These are phyloP conservation scores for Zygosaccharomyces pseudorouxii DNA, from an alignment of 805 yeast species.

Conservation along the genomic window DNA sequence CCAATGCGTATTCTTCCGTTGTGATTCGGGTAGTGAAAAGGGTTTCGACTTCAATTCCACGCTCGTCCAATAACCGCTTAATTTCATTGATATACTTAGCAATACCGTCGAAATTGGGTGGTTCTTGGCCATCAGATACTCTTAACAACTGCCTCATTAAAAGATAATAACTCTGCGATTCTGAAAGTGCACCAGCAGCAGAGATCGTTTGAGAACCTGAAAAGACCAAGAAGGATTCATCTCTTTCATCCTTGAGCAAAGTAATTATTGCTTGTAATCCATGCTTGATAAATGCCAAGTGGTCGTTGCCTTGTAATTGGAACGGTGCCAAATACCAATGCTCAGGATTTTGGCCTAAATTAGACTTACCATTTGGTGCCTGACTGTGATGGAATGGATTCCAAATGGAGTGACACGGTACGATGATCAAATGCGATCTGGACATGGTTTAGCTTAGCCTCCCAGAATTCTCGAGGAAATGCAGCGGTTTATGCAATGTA, in stretches of 20 bases:
- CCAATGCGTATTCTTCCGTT: slow-evolving; percentile 71
- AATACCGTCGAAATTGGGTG: slow-evolving; percentile 12
- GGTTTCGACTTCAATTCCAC: slow-evolving; percentile 13
- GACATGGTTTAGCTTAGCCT: background rate
- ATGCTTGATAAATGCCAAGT: slow-evolving; percentile 60
- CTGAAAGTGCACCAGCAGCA: slow-evolving; percentile 52
- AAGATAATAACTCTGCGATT: slow-evolving; percentile 52
- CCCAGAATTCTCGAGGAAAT: background rate
- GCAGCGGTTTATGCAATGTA: background rate
- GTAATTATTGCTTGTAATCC: slow-evolving; percentile 42
- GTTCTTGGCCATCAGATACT: slow-evolving; percentile 9
- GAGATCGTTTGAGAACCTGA: slow-evolving; percentile 72
- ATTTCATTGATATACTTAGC: slow-evolving; percentile 7
- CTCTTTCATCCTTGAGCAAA: slow-evolving; percentile 30
- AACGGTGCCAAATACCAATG: slow-evolving; percentile 70
- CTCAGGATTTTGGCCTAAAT: slow-evolving; percentile 42
- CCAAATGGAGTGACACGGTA: slow-evolving; percentile 68
- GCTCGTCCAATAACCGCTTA: slow-evolving; percentile 4
- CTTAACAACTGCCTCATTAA: slow-evolving; percentile 38
- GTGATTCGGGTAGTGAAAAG: slow-evolving; percentile 30
- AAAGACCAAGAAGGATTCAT: slow-evolving; percentile 40
- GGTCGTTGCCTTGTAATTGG: slow-evolving; percentile 67
- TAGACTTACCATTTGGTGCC: slow-evolving; percentile 21
- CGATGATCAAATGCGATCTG: slow-evolving; percentile 39
- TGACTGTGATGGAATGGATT: slow-evolving; percentile 18